Conservation (phyloP, 495 filamentous ascomycete genomes). For the Penicillium goetzii region DNA sequence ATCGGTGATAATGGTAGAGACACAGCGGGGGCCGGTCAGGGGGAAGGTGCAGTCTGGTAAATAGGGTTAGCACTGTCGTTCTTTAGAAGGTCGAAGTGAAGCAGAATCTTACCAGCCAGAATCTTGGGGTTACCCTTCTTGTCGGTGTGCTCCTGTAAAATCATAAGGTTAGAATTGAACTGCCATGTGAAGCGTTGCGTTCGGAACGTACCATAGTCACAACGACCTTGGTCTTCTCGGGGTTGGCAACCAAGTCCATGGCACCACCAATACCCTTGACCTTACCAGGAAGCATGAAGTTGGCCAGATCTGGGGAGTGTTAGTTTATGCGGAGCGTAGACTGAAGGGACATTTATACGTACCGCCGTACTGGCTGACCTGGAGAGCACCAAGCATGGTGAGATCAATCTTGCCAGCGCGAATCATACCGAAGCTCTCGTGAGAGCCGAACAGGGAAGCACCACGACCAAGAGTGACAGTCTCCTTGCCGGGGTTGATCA, state of each 20-base stretch:
- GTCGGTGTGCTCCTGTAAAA: slow-evolving; percentile 67
- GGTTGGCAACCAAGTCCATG: slow-evolving; percentile 90
- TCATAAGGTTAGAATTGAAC: no score
- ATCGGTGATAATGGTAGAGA: slow-evolving; percentile 89
- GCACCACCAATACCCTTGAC: slow-evolving; percentile 92
- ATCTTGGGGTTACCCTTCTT: slow-evolving; percentile 91
- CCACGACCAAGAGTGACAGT: slow-evolving; percentile 82
- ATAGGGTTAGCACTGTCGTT: slow-evolving; percentile 32
- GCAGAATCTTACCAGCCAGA: slow-evolving; percentile 41
- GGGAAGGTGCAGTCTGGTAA: slow-evolving; percentile 76
- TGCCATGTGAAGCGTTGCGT: no score
- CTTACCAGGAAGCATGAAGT: slow-evolving; percentile 82
- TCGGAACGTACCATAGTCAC: slow-evolving; percentile 65
- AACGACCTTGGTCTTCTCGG: slow-evolving; percentile 80
- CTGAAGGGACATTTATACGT: slow-evolving; percentile 31
- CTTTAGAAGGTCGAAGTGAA: neutral
- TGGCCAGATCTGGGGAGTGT: slow-evolving; percentile 39
- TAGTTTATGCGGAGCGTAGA: neutral
- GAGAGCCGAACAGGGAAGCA: slow-evolving; percentile 78
- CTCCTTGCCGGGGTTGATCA: slow-evolving; percentile 94
- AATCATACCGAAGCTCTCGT: slow-evolving; percentile 95
- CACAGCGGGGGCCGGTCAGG: slow-evolving; percentile 79
- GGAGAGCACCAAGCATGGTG: slow-evolving; percentile 89
- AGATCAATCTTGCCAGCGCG: slow-evolving; percentile 84
- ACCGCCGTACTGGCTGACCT: slow-evolving; percentile 79